Base-by-base conservation (phyloP, 345 rosid genomes). In the Stellera chamaejasme region DNA sequence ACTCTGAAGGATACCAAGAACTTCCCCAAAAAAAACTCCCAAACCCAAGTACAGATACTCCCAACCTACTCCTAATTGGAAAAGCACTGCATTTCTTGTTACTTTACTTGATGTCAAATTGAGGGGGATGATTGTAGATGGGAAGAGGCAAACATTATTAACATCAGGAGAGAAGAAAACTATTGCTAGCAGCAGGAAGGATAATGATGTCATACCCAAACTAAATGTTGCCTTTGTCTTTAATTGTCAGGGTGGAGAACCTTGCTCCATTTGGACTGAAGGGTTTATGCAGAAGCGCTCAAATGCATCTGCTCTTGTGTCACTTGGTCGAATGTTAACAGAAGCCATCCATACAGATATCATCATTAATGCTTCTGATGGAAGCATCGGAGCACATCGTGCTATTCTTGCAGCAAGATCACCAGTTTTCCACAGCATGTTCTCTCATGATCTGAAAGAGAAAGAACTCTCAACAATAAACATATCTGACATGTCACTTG, bases 341-440 rank as follows among this genome's bases (percentile, higher is more conserved):
- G 91, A 93, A 73, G 69, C 82, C 76, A 84, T 93, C 59, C 91
- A 88, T 69, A 75, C 94, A 0, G 99, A 93, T 62, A 82, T 93
- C 55, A 71, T 60, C 8, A 88, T 86, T 43, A 81, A 81, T 56
- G 89, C 89, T 41, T 82, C 86, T 10, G 71, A 73, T 54, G 99
- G 99, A 67, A 93, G 84, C 80, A 80, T 82, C 6, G 85, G 79
- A 59, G 97, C 97, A 25, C 97, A 93, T 59, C 84, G 96, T 2
- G 93, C 99, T 16, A 75, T 92, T 56, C 85, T 92, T 54, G 88
- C 99, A n/a, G 78, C 96, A 2, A 69, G 86, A 60, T 93, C 99
- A 5, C 85, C 99, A 54, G 99, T 93, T 64, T 88, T 92, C 73
- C 50, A 52, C 58, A 76, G 94, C 83, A 92, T 92, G 97, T 88